Percentiles rank a stretch among this genome's conserved stretches.
phyloP scores from a whole-genome alignment of 345 rosid genomes.

The Rhizophora apiculata region DNA sequence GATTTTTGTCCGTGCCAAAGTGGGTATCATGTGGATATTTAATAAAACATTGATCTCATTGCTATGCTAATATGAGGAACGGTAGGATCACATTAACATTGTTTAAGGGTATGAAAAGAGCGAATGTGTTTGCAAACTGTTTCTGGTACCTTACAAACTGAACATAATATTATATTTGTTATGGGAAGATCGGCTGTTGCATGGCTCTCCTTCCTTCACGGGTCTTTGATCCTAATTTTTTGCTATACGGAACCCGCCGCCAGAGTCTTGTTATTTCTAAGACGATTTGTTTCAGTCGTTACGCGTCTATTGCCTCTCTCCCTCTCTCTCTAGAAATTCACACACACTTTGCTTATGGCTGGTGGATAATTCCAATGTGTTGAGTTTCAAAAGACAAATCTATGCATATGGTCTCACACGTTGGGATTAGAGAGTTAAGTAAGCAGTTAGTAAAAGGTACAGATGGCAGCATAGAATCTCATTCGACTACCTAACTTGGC shows the following conservation, averaged over 20 bases:
- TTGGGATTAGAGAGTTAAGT: too few relatives aligned
- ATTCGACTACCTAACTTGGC: neutral
- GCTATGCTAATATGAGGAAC: neutral
- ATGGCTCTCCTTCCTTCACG: slow-evolving; percentile 31
- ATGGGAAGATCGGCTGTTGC: slow-evolving; percentile 9
- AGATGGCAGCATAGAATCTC: slow-evolving; percentile 4
- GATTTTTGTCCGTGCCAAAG: too few relatives aligned
- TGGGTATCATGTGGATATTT: too few relatives aligned
- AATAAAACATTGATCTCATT: neutral
- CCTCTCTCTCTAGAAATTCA: too few relatives aligned
- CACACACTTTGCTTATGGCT: too few relatives aligned
- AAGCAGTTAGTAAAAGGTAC: neutral
- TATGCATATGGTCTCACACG: too few relatives aligned
- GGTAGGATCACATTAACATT: too few relatives aligned
- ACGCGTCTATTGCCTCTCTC: too few relatives aligned
- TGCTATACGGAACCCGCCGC: neutral
- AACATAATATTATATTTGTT: neutral
- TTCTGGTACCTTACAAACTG: too few relatives aligned
- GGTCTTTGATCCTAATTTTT: slow-evolving; percentile 11
- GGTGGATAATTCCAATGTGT: too few relatives aligned
- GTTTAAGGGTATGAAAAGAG: neutral
- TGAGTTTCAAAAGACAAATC: too few relatives aligned
- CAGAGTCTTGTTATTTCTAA: neutral
- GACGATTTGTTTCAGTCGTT: too few relatives aligned
- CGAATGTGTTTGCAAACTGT: neutral